Conservation (phyloP, 371 early-diverging fungal species). For the Batkoa obscura region DNA sequence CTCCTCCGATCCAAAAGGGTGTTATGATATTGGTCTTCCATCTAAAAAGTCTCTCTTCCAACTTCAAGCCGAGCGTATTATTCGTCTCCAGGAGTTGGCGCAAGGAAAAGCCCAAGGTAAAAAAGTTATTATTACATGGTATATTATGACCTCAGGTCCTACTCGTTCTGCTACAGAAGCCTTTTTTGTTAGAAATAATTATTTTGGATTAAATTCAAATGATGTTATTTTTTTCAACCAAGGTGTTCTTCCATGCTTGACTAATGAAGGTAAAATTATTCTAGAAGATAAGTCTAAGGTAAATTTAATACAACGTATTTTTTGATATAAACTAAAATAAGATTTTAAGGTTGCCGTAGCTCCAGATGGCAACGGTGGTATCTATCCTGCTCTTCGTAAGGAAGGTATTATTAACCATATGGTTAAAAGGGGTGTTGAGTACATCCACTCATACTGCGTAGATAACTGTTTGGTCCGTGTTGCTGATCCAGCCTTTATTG, state of each 20-base stretch:
- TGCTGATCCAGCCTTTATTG: slow-evolving; percentile 84
- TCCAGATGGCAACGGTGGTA: slow-evolving; percentile 82
- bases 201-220: slow-evolving; percentile 40
- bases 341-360: slow-evolving; percentile 44
- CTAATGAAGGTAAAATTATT: slow-evolving; percentile 40
- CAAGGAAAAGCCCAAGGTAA: slow-evolving; percentile 2
- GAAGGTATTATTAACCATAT: slow-evolving; percentile 61
- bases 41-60: slow-evolving; percentile 74
- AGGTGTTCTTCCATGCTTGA: slow-evolving; percentile 49
- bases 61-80: slow-evolving; percentile 81
- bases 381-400: slow-evolving; percentile 60
- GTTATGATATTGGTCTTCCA: slow-evolving; percentile 79
- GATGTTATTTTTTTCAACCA: slow-evolving; percentile 53
- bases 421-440: slow-evolving; percentile 51
- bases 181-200: slow-evolving; percentile 38
- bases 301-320: neutral
- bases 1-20: slow-evolving; percentile 75
- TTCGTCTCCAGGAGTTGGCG: slow-evolving; percentile 59
- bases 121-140: slow-evolving; percentile 45
- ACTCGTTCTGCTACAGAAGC: slow-evolving; percentile 37
- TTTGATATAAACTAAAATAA: neutral
- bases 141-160: slow-evolving; percentile 65
- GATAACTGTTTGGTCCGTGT: slow-evolving; percentile 90
- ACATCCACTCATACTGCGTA: slow-evolving; percentile 83
- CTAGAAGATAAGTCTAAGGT: slow-evolving; percentile 25